Base-by-base conservation (phyloP, 225 moss, liverwort and hornwort genomes). In the Pseudisothecium myosuroides region DNA sequence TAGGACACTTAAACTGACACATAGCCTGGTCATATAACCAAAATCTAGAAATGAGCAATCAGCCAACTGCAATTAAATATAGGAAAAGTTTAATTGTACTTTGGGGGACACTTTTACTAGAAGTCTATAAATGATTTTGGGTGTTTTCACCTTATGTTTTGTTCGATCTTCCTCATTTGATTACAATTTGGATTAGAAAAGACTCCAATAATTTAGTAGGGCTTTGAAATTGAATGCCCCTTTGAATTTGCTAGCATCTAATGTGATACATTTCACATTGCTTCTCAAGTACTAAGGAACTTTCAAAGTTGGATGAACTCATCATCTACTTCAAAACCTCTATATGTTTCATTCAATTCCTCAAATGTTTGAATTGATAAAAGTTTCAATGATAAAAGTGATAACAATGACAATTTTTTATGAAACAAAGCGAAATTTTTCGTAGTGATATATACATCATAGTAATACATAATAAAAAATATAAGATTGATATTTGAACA, bases 31-130 rank as follows among this genome's bases (percentile, higher is more conserved):
- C 45, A 45, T 45, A 45, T 8, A 45, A 45, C 8, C 45, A 45
- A 45, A 45, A 45, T 45, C 45, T 45, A 45, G 45, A 45, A 45
- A 45, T 45, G 7, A 45, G 8, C 45, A 45, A 45, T 45, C 45
- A 45, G 8, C 11, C 11, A 67, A 67, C n/a, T n/a, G 6, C 4
- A 11, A 74, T 47, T 18, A 6, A 17, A 1, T 29, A 11, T 29
- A 27, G 17, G 6, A 74, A 47, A 1, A 18, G 2, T 29, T 47
- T 45, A 18, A 17, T 17, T 17, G 17, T 18, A 74, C 4, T 45
- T 74, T 8, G 0, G 2, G 0, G 4, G 31, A 29, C 31, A 11
- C 4, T 29, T 47, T 47, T 4, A 29, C 0, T 47, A 29, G 2
- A 73, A 45, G 2, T 15, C 0, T 2, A 10, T 45, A 6, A 17